Evolutionary conservation across 257 asterid species (phyloP), one percentile per base, ranked within the genome.

Genomic region (Plantago elongata): DNA sequence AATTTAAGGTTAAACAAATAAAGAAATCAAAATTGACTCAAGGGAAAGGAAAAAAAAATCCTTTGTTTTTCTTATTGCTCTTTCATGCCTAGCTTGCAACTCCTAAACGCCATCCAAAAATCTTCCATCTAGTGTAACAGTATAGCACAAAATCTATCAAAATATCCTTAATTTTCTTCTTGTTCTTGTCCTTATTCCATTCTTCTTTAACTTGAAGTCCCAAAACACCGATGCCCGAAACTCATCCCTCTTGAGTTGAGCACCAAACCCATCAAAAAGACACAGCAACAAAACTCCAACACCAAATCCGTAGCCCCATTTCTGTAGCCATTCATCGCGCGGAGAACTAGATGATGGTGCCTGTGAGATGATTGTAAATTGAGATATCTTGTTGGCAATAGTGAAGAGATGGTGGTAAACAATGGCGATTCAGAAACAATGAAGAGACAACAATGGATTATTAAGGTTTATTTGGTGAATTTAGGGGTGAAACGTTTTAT

Each of bases 221-320:
- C 71, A 42, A 77, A 58, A 11, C 7, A 46, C 4, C 14, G 3
- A 60, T 29, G 45, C 49, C 68, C 47, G 72, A 16, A 82, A 71
- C 60, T 81, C 78, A 1, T 68, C 79, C 71, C 72, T 83, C 78
- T n/a, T n/a, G n/a, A n/a, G n/a, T 69, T 81, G 58, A 66, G 61
- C 60, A 76, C 73, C 73, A 80, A 64, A 2, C 82, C 81, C 38
- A 77, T 67, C 72, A 84, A 43, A 69, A 82, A 64, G 40, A 83
- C 88, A 78, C 96, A 83, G 67, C 85, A 84, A 60, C 82, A 90
- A 42, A 90, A 84, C 61, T 95, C 95, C 9, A 81, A 54, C 54
- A 75, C 64, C 89, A 94, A 86, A 66, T 89, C 89, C 8, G 51
- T 69, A 44, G 34, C 56, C 34, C 56, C 56, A 15, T 51, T 51